These are phyloP conservation scores for Inonotus obliquus DNA, from an alignment of 1,284 basidiomycete species.

Conservation along the genomic window DNA sequence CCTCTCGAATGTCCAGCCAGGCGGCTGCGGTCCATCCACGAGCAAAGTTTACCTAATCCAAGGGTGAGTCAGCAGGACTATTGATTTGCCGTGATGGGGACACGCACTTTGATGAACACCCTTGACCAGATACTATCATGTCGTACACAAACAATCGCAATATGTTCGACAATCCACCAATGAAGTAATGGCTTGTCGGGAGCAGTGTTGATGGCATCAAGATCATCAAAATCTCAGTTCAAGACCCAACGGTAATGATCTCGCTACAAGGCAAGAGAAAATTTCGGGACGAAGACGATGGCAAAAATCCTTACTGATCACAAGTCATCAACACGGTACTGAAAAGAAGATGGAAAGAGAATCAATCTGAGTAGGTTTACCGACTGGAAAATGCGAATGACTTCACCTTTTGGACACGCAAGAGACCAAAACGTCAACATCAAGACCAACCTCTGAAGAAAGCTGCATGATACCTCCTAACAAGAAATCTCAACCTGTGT, in stretches of 20 bases:
- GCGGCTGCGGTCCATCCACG: background rate
- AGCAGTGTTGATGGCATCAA: background rate
- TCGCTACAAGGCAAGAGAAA: background rate
- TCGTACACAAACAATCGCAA: background rate
- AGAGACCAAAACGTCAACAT: background rate
- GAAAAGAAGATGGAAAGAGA: background rate
- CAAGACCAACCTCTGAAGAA: background rate
- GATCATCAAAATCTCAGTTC: background rate
- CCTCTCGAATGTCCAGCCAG: too few species aligned
- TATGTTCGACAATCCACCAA: background rate
- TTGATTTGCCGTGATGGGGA: background rate
- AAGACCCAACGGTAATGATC: background rate
- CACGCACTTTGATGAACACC: background rate
- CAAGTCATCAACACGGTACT: background rate
- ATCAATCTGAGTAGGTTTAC: background rate
- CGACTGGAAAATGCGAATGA: background rate
- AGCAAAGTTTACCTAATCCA: conserved; percentile 4
- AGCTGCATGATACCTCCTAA: too few species aligned
- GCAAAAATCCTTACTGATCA: background rate
- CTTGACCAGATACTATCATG: conserved; percentile 6
- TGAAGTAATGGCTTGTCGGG: background rate
- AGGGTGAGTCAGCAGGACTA: background rate
- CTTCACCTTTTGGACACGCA: background rate
- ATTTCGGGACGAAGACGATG: background rate
- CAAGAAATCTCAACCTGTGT: too few species aligned